Evolutionary conservation across 768 basidiomycete genomes (phyloP).

Genomic region (Auriscalpium microsporum): DNA sequence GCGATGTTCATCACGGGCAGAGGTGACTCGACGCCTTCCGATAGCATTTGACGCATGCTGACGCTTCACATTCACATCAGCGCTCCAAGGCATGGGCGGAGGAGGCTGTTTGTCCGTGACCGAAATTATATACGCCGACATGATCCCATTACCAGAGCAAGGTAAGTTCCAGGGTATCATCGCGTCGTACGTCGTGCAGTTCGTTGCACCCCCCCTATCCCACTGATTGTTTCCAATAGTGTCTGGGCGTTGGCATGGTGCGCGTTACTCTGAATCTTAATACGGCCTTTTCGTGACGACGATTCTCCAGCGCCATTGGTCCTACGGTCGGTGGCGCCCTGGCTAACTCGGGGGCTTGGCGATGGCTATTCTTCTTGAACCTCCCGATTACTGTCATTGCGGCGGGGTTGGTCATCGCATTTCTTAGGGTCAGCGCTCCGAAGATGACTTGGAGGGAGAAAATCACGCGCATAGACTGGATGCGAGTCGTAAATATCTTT

Average conservation of each 20-base stretch:
- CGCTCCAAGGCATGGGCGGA: conserved; percentile 27
- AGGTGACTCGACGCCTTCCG: background rate
- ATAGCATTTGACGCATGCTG: no score
- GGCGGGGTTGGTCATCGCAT: background rate
- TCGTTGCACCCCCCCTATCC: background rate
- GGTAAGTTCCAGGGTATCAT: conserved; percentile 25
- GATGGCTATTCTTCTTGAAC: background rate
- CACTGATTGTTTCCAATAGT: background rate
- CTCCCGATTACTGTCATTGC: background rate
- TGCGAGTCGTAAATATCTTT: background rate
- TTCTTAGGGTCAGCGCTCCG: background rate
- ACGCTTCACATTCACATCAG: conserved; percentile 1
- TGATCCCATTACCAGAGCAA: conserved; percentile 30
- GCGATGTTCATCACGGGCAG: conserved; percentile 25
- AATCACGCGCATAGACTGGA: background rate
- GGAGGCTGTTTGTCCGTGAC: conserved; percentile 21
- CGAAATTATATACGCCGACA: conserved; percentile 30
- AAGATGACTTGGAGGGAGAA: background rate
- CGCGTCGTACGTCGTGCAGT: background rate
- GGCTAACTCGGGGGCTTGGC: background rate
- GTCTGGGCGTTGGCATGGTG: background rate
- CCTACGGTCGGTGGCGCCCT: background rate
- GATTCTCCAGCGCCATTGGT: background rate
- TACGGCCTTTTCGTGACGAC: background rate
- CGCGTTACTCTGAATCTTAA: background rate